phyloP scores from a whole-genome alignment of 495 filamentous ascomycete species.

The Friedmanniomyces endolithicus region DNA sequence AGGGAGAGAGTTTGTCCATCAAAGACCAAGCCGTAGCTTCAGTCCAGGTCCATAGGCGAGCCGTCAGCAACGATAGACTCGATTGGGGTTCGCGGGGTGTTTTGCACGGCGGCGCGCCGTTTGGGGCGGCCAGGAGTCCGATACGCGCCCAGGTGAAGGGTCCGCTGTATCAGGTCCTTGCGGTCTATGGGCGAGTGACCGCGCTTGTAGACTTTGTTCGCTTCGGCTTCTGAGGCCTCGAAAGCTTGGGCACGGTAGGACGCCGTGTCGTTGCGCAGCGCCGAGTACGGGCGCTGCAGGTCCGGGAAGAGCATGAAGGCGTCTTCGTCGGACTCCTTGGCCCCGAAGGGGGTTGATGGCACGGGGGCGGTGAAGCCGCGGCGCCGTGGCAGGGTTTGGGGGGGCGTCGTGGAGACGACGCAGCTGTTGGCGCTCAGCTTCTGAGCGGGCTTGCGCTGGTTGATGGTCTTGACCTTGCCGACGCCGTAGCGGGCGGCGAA shows the following conservation, averaged over 20 bases:
- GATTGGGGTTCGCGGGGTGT: not conserved
- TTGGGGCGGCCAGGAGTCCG: not conserved
- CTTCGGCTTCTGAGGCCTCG: not conserved
- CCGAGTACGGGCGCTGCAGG: not conserved
- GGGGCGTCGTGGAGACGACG: no score
- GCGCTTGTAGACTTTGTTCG: not conserved
- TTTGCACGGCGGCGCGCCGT: not conserved
- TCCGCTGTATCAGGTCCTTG: not conserved
- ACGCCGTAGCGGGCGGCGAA: no score
- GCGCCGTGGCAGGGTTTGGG: no score
- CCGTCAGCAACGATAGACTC: no score
- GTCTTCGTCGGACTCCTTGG: not conserved
- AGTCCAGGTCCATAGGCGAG: no score
- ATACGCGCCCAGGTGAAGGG: not conserved
- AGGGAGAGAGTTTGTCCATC: no score
- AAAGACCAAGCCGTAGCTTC: no score
- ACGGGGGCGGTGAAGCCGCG: not conserved
- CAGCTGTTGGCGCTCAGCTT: no score
- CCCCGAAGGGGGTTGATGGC: not conserved
- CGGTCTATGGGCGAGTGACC: not conserved
- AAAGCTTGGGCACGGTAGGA: not conserved
- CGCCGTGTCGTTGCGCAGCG: not conserved
- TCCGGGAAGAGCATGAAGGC: constrained; percentile 5
- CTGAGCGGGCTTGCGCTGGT: no score
- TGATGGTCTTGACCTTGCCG: no score